Conservation (phyloP, 2,329 filamentous ascomycete species). For the Colletotrichum tropicicola region DNA sequence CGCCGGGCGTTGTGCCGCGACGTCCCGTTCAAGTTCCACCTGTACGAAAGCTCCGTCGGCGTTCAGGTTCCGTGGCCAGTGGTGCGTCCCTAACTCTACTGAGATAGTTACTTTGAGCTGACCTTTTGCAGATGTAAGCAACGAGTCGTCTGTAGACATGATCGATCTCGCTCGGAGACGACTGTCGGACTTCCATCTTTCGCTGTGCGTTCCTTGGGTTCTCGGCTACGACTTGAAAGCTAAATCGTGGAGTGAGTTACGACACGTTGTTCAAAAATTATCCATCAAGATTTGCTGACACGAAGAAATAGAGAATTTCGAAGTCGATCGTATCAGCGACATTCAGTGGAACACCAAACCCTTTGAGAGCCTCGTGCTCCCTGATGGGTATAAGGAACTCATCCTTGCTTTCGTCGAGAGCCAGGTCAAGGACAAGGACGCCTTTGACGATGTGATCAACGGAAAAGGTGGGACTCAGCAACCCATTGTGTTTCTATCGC, state of each 20-base stretch:
- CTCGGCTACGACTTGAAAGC: constrained; percentile 58
- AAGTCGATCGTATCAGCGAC: constrained; percentile 52
- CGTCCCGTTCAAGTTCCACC: no score
- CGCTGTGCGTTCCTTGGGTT: constrained; percentile 21
- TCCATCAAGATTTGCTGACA: neutral
- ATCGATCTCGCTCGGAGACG: no score
- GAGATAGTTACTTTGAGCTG: no score
- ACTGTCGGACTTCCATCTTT: constrained; percentile 30
- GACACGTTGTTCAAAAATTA: neutral
- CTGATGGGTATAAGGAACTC: constrained; percentile 58
- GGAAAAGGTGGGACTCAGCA: constrained; percentile 54
- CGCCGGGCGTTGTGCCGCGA: no score
- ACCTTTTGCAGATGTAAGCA: no score
- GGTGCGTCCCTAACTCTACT: no score
- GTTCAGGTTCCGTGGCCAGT: no score
- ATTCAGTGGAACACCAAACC: constrained; percentile 58
- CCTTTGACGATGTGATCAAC: constrained; percentile 61
- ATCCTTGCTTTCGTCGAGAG: constrained; percentile 59
- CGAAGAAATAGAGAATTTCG: constrained; percentile 40
- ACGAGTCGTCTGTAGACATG: no score
- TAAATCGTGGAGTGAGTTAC: constrained; percentile 47
- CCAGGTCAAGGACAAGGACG: constrained; percentile 48
- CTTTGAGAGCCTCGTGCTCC: constrained; percentile 58
- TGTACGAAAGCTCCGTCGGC: no score
- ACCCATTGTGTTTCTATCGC: no score